These are phyloP conservation scores for Colletotrichum sp. DNA, from an alignment of 2,329 filamentous ascomycete species.

Conservation along the genomic window DNA sequence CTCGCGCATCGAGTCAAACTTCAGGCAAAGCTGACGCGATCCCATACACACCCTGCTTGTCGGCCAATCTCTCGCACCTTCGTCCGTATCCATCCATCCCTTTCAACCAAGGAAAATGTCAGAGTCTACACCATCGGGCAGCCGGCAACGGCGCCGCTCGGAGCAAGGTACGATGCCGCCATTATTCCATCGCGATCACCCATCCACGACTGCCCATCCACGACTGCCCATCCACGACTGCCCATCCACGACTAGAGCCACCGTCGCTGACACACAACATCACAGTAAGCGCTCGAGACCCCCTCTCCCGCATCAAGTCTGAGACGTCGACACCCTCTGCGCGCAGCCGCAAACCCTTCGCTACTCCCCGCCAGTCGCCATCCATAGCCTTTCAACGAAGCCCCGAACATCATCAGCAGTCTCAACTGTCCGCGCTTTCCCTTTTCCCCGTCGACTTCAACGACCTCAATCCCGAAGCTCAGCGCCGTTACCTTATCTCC, in stretches of 20 bases:
- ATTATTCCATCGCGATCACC: background rate
- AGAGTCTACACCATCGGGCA: background rate
- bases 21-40: background rate
- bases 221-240: background rate
- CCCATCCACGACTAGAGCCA: background rate
- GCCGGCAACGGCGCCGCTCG: background rate
- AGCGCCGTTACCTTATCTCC: background rate
- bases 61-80: rapidly evolving
- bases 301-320: background rate
- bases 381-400: background rate
- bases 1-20: background rate
- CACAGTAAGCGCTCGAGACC: background rate
- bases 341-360: background rate
- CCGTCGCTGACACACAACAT: background rate
- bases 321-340: background rate
- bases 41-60: background rate
- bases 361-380: background rate
- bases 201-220: background rate
- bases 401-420: background rate
- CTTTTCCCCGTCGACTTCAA: background rate
- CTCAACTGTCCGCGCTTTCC: background rate
- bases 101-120: background rate
- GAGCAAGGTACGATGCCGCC: background rate
- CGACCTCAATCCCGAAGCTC: background rate
- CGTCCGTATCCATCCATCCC: background rate